A percentile compares a stretch with the other conserved stretches of the same genome.
phyloP scores from a whole-genome alignment of 305 asterid species.

The Coffea humblotiana region DNA sequence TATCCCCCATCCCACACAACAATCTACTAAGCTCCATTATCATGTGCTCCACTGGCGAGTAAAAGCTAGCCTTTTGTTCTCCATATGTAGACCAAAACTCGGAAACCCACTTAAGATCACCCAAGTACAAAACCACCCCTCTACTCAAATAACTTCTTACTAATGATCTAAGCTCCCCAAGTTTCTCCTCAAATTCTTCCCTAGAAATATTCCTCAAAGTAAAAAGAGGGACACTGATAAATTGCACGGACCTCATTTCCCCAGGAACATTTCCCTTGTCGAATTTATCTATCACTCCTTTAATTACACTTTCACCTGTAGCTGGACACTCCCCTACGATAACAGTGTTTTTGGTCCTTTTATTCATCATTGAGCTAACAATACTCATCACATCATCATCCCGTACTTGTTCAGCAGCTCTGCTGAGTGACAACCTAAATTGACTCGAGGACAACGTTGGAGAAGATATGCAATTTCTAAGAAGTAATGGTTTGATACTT shows the following conservation, averaged over 20 bases:
- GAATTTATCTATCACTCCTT: conserved; percentile 66
- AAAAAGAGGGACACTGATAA: conserved; percentile 76
- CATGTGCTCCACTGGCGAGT: conserved; percentile 82
- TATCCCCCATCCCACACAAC: conserved; percentile 43
- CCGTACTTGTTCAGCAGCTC: conserved; percentile 26
- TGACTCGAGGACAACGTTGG: conserved; percentile 27
- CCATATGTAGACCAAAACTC: conserved; percentile 69
- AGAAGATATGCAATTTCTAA: conserved; percentile 35
- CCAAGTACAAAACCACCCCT: conserved; percentile 82
- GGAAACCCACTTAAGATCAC: conserved; percentile 83
- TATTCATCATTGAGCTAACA: conserved; percentile 62
- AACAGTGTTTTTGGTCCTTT: conserved; percentile 53
- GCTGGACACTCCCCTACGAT: conserved; percentile 51
- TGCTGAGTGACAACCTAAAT: conserved; percentile 25
- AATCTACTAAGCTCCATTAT: conserved; percentile 87
- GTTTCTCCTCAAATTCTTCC: conserved; percentile 70
- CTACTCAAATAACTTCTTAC: conserved; percentile 53
- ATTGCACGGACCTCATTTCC: conserved; percentile 66
- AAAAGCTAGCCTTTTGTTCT: conserved; percentile 39
- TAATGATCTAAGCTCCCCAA: conserved; percentile 68
- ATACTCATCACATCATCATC: conserved; percentile 50
- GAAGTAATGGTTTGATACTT: conserved; percentile 34
- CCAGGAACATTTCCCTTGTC: conserved; percentile 53
- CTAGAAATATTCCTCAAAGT: conserved; percentile 53
- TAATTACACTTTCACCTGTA: conserved; percentile 54